phyloP scores from a whole-genome alignment of 2,329 filamentous ascomycete genomes.

The Monosporascus cannonballus region DNA sequence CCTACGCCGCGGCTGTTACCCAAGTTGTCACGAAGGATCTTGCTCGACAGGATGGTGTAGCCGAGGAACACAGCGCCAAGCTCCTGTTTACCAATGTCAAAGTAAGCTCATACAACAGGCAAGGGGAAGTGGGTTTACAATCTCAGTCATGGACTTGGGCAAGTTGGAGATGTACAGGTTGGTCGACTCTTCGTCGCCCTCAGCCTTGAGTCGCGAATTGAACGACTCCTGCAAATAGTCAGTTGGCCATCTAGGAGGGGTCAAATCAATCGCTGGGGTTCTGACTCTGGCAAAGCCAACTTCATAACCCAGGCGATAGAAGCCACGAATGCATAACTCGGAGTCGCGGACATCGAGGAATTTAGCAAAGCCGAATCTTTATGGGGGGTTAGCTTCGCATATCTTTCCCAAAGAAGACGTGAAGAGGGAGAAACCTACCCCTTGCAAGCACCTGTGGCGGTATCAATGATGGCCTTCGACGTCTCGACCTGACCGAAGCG shows the following conservation, averaged over 20 bases:
- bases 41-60: constrained; percentile 83
- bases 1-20: constrained; percentile 95
- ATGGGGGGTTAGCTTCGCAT: constrained; percentile 20
- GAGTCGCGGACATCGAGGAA: constrained; percentile 84
- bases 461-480: constrained; percentile 97
- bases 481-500: constrained; percentile 93
- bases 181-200: constrained; percentile 82
- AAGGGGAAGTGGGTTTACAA: constrained; percentile 41
- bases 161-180: constrained; percentile 98
- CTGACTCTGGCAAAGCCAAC: constrained; percentile 89
- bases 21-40: constrained; percentile 86
- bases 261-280: constrained; percentile 8
- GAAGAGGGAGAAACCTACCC: constrained; percentile 53
- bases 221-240: constrained; percentile 71
- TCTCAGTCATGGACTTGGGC: constrained; percentile 85
- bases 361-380: constrained; percentile 94
- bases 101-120: constrained; percentile 5
- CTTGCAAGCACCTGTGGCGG: constrained; percentile 89
- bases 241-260: constrained; percentile 10
- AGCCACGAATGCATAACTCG: constrained; percentile 92
- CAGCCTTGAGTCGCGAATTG: constrained; percentile 95
- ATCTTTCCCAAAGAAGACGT: constrained; percentile 1
- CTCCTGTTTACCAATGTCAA: constrained; percentile 42
- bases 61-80: constrained; percentile 72
- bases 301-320: constrained; percentile 92